Conservation (phyloP, 2,329 filamentous ascomycete genomes). For the Drechslerella stenobrocha region DNA sequence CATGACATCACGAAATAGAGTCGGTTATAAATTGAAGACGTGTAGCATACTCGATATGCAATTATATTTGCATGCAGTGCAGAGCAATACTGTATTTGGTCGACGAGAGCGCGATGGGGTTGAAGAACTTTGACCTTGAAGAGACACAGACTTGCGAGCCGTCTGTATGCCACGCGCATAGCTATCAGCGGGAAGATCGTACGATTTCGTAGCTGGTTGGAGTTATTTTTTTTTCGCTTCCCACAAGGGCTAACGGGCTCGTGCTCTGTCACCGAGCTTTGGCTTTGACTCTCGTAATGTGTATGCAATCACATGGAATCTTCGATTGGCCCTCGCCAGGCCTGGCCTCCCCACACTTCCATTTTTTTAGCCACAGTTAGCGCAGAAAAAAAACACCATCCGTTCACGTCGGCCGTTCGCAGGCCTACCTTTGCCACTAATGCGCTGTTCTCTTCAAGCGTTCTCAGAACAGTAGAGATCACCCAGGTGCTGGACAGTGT, state of each 20-base stretch:
- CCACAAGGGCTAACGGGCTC: too few relatives aligned
- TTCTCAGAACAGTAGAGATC: slow-evolving; percentile 42
- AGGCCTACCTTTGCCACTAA: slow-evolving; percentile 36
- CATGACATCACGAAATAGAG: too few relatives aligned
- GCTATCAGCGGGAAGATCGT: slow-evolving; percentile 1
- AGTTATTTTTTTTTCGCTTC: background rate
- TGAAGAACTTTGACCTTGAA: background rate
- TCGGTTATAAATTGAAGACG: too few relatives aligned
- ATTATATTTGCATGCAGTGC: too few relatives aligned
- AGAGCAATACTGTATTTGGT: too few relatives aligned
- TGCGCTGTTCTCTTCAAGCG: slow-evolving; percentile 37
- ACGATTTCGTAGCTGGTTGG: background rate
- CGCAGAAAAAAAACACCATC: slow-evolving; percentile 31
- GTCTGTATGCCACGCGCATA: too few relatives aligned
- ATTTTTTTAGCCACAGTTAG: slow-evolving; percentile 37
- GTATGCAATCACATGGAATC: too few relatives aligned
- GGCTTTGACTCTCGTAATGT: too few relatives aligned
- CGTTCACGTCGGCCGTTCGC: slow-evolving; percentile 16
- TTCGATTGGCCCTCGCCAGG: slow-evolving; percentile 20
- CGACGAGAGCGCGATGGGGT: background rate
- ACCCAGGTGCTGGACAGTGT: slow-evolving; percentile 22
- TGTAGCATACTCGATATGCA: too few relatives aligned
- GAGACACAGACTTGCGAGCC: background rate
- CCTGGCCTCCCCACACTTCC: slow-evolving; percentile 5
- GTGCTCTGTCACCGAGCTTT: too few relatives aligned